A percentile compares a stretch with the other conserved stretches of the same genome.
phyloP scores from a whole-genome alignment of 768 basidiomycete species.

The Lactifluus echinatus region DNA sequence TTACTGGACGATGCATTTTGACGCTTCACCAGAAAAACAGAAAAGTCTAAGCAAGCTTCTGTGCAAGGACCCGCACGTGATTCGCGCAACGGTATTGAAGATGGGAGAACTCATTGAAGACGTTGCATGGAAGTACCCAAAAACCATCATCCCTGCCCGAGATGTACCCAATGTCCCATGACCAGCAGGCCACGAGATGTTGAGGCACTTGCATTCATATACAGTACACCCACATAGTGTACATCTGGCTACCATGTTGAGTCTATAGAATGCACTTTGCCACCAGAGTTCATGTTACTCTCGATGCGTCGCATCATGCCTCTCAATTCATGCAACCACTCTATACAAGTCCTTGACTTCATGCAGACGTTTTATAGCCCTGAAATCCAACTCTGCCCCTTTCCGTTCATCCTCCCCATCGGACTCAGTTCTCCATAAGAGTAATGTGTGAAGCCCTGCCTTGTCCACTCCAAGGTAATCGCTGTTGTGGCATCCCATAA shows the following conservation, averaged over 20 bases:
- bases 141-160: slow-evolving; percentile 26
- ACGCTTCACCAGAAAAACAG: slow-evolving; percentile 69
- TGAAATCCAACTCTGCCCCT: slow-evolving; percentile 35
- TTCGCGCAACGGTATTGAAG: slow-evolving; percentile 76
- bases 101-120: slow-evolving; percentile 67
- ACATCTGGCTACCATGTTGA: neutral
- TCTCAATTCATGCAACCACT: slow-evolving; percentile 32
- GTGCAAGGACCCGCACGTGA: slow-evolving; percentile 71
- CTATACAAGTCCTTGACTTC: slow-evolving; percentile 32
- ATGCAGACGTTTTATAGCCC: slow-evolving; percentile 22
- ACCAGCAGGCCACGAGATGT: neutral
- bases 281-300: neutral
- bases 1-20: slow-evolving; percentile 89
- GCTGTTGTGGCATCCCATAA: slow-evolving; percentile 29
- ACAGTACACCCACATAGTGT: neutral
- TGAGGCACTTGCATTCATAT: neutral
- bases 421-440: slow-evolving; percentile 43
- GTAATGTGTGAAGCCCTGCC: slow-evolving; percentile 47
- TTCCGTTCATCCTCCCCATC: slow-evolving; percentile 41
- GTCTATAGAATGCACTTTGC: neutral
- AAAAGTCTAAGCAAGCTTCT: slow-evolving; percentile 56
- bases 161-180: slow-evolving; percentile 10
- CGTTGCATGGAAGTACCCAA: slow-evolving; percentile 45
- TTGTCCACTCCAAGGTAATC: slow-evolving; percentile 55
- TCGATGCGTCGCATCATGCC: slow-evolving; percentile 1